These are phyloP conservation scores for Malus fusca DNA, from an alignment of 306 rosid genomes.

Conservation along the genomic window DNA sequence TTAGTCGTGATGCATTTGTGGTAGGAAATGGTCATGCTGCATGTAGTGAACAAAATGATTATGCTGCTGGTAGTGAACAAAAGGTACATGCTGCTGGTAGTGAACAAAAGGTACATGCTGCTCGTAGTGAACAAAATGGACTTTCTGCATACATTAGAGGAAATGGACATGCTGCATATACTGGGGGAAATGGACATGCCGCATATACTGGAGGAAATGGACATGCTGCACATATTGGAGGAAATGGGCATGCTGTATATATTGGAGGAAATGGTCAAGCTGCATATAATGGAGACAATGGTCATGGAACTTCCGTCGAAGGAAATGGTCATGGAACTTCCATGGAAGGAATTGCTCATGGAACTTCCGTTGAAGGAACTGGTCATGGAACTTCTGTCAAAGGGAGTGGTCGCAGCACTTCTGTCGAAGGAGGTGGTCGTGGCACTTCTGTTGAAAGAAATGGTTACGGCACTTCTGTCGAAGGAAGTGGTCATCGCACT, in stretches of 20 bases:
- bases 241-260: not conserved
- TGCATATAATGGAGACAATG: not conserved
- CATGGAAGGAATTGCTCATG: not conserved
- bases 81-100: constrained; percentile 4
- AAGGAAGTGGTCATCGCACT: not conserved
- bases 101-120: constrained; percentile 2
- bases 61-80: not conserved
- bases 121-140: not conserved
- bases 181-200: not conserved
- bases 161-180: not conserved
- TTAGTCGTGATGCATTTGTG: constrained; percentile 19
- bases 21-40: constrained; percentile 13
- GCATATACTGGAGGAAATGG: not conserved
- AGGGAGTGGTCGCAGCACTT: not conserved
- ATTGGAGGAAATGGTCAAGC: not conserved
- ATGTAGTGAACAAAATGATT: not conserved
- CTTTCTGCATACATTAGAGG: not conserved
- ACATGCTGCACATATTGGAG: not conserved
- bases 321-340: not conserved
- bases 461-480: not conserved
- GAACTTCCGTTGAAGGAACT: not conserved
- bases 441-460: not conserved
- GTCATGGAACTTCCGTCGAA: not conserved
- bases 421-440: not conserved
- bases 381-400: not conserved